phyloP scores from a whole-genome alignment of 2,329 filamentous ascomycete genomes.

The Fusarium setosum region DNA sequence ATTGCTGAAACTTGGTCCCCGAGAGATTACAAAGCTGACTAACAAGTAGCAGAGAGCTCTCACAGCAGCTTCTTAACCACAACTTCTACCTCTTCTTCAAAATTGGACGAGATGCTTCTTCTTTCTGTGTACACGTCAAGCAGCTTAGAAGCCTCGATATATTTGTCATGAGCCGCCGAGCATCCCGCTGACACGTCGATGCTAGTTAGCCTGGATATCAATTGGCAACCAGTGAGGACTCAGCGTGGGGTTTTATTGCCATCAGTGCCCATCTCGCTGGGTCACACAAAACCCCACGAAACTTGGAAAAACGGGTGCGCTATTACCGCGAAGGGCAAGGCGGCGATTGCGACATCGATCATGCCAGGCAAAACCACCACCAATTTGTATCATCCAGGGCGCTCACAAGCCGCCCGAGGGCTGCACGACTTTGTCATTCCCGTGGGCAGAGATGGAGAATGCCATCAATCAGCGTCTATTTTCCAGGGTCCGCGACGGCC shows the following conservation, averaged over 20 bases:
- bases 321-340: conserved; percentile 36
- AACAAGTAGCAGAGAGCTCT: no score
- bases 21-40: no score
- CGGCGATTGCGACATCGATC: conserved; percentile 43
- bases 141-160: background rate
- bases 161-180: background rate
- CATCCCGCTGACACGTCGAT: background rate
- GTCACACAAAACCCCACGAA: conserved; percentile 1
- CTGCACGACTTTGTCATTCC: conserved; percentile 23
- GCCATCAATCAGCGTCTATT: background rate
- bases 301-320: conserved; percentile 23
- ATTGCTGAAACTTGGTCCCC: no score
- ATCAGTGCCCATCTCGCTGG: background rate
- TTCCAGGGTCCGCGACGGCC: conserved; percentile 19
- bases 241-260: conserved; percentile 24
- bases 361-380: conserved; percentile 26
- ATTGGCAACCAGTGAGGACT: background rate
- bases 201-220: background rate
- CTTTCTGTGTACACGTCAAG: background rate
- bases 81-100: background rate
- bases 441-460: conserved; percentile 26
- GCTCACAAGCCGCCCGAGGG: conserved; percentile 24
- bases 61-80: no score
- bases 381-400: conserved; percentile 21
- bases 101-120: background rate